Percentiles rank a stretch among this genome's conserved stretches.
These are phyloP conservation scores for Penicillium sp. DNA, from an alignment of 2,329 filamentous ascomycete species.

Conservation along the genomic window DNA sequence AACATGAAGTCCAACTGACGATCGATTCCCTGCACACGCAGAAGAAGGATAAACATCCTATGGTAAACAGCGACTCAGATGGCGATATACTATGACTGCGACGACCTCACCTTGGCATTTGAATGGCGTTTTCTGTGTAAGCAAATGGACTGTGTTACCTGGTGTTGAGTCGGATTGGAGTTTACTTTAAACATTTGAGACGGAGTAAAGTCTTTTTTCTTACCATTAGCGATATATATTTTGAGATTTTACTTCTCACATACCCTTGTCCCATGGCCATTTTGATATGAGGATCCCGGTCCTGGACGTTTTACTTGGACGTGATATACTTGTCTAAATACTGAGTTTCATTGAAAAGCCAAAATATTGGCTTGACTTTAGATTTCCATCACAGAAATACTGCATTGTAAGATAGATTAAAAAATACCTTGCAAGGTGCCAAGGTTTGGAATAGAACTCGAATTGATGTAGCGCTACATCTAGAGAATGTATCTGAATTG, in stretches of 20 bases:
- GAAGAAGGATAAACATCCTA: conserved; percentile 26
- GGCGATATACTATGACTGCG: conserved; percentile 25
- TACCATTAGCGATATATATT: neutral
- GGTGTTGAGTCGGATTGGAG: neutral
- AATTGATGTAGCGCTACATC: neutral
- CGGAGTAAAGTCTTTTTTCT: neutral
- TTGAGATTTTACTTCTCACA: neutral
- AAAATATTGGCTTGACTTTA: neutral
- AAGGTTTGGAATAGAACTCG: too few species aligned
- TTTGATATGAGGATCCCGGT: neutral
- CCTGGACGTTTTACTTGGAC: neutral
- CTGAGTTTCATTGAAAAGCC: neutral
- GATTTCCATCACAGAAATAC: too few species aligned
- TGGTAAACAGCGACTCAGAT: conserved; percentile 21
- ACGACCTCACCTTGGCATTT: conserved; percentile 23
- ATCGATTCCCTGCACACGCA: conserved; percentile 51
- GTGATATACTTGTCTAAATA: neutral
- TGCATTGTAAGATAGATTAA: neutral
- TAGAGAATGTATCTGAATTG: conserved; percentile 3
- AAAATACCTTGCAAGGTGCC: too few species aligned
- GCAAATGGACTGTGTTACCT: conserved; percentile 1
- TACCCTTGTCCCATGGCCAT: neutral
- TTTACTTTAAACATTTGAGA: neutral
- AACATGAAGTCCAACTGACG: conserved; percentile 76
- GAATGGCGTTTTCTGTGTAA: conserved; percentile 24